Conservation (phyloP, 2,329 filamentous ascomycete species). For the Arthroderma uncinatum region DNA sequence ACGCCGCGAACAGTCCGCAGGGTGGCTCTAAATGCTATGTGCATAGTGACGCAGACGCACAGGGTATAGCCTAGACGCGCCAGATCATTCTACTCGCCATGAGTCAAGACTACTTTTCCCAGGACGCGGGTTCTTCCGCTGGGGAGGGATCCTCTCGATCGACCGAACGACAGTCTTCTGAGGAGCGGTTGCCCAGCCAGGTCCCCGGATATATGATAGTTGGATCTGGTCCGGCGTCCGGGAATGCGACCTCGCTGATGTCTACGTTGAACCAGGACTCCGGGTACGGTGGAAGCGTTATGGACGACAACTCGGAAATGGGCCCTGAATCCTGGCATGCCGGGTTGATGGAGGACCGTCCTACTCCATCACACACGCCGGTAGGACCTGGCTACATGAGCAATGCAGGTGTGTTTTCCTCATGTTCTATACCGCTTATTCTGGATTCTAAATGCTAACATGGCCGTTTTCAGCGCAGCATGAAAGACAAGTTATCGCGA, state of each 20-base stretch:
- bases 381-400: constrained; percentile 39
- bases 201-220: constrained; percentile 74
- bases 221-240: constrained; percentile 67
- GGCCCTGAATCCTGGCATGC: constrained; percentile 41
- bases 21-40: background rate
- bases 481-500: constrained; percentile 59
- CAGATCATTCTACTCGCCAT: constrained; percentile 18
- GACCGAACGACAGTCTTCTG: constrained; percentile 19
- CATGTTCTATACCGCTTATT: background rate
- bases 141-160: constrained; percentile 29
- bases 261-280: constrained; percentile 77
- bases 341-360: constrained; percentile 46
- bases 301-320: constrained; percentile 27
- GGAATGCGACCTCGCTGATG: constrained; percentile 70
- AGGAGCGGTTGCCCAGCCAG: constrained; percentile 3
- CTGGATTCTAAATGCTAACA: constrained; percentile 14
- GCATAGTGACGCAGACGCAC: background rate
- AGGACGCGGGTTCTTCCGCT: constrained; percentile 25
- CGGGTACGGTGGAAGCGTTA: constrained; percentile 73
- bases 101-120: constrained; percentile 35
- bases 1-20: background rate
- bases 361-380: constrained; percentile 46
- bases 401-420: constrained; percentile 28
- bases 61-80: background rate
- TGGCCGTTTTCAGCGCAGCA: constrained; percentile 40